A percentile compares a stretch with the other conserved stretches of the same genome.
Conservation (phyloP, 1,284 basidiomycete species). For the Rhodotorula sp. region DNA sequence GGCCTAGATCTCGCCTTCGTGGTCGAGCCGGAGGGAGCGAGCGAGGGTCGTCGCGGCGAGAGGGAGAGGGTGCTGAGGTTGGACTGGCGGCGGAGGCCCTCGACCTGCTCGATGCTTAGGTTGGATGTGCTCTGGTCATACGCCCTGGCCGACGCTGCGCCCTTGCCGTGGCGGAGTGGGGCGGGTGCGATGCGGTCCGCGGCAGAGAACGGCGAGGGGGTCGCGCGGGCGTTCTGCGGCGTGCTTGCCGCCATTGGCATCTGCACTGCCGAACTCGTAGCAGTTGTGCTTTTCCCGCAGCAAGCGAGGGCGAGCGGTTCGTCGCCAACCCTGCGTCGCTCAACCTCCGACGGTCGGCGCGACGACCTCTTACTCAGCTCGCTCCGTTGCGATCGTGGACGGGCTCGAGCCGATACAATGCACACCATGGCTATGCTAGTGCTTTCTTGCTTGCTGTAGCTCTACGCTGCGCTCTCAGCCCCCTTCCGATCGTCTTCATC, state of each 20-base stretch:
- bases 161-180: background rate
- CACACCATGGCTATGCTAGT: too few relatives aligned
- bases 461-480: too few relatives aligned
- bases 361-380: too few relatives aligned
- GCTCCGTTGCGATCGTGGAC: too few relatives aligned
- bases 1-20: slow-evolving; percentile 7
- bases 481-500: too few relatives aligned
- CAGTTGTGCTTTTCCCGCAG: too few relatives aligned
- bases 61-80: slow-evolving; percentile 37
- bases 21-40: slow-evolving; percentile 26
- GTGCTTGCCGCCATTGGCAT: background rate
- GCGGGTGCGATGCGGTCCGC: background rate
- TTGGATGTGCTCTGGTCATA: slow-evolving; percentile 10
- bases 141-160: background rate
- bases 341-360: too few relatives aligned
- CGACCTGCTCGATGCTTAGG: slow-evolving; percentile 32
- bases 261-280: too few relatives aligned
- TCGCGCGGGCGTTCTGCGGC: slow-evolving; percentile 1
- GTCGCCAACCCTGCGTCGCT: too few relatives aligned
- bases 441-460: too few relatives aligned
- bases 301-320: too few relatives aligned
- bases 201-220: slow-evolving; percentile 4
- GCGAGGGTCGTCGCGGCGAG: slow-evolving; percentile 28
- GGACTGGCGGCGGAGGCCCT: slow-evolving; percentile 26
- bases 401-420: too few relatives aligned